A percentile compares a stretch with the other conserved stretches of the same genome.
Evolutionary conservation across 2,329 filamentous ascomycete genomes (phyloP).

Genomic region (Diaporthe australafricana): DNA sequence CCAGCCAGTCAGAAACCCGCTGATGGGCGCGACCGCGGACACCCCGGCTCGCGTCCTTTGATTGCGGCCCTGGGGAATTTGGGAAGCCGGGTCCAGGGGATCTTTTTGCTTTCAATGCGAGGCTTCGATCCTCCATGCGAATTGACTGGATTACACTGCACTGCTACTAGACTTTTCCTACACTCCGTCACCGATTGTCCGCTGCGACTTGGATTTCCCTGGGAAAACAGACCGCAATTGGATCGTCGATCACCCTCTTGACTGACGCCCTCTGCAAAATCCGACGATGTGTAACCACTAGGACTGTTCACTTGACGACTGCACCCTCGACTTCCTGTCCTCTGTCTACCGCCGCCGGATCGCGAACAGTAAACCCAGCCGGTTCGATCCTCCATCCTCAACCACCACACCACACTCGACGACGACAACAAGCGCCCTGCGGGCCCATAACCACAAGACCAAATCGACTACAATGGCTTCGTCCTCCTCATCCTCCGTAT

Average conservation of each 20-base stretch:
- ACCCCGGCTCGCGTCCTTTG: slow-evolving; percentile 24
- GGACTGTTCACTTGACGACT: slow-evolving; percentile 25
- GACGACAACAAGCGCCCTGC: not conserved
- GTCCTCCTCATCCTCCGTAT: slow-evolving; percentile 41
- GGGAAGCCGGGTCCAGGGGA: slow-evolving; percentile 22
- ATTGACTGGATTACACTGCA: slow-evolving; percentile 7
- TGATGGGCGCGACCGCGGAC: slow-evolving; percentile 18
- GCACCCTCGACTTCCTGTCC: slow-evolving; percentile 4
- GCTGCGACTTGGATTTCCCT: not conserved
- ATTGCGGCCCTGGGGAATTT: slow-evolving; percentile 18
- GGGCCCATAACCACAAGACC: not conserved
- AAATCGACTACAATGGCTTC: slow-evolving; percentile 49
- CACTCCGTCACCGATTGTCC: slow-evolving; percentile 7
- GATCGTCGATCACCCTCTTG: not conserved
- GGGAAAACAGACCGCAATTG: too few relatives aligned
- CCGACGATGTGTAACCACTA: slow-evolving; percentile 14
- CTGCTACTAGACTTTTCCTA: slow-evolving; percentile 13
- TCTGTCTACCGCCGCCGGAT: slow-evolving; percentile 9
- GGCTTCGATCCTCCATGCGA: slow-evolving; percentile 15
- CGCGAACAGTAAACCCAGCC: not conserved
- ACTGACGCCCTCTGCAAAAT: not conserved
- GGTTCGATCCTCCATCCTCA: not conserved
- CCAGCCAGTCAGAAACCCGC: not conserved
- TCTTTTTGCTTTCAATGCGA: slow-evolving; percentile 23
- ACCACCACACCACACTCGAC: not conserved